Base-by-base conservation (phyloP, 2,329 filamentous ascomycete genomes). In the Botrytis sinoallii region DNA sequence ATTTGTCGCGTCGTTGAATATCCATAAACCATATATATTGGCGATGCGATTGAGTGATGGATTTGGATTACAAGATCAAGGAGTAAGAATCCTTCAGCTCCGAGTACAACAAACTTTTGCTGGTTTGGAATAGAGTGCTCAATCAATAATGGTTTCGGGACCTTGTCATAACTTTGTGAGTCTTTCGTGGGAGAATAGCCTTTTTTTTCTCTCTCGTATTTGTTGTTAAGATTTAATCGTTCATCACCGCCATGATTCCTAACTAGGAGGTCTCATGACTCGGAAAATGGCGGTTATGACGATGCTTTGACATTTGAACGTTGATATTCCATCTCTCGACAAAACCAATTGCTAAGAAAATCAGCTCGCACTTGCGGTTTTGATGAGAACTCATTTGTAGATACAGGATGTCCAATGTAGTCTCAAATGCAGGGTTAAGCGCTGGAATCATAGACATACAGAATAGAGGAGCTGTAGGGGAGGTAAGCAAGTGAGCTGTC, bases 401-500 rank as follows among this genome's bases (percentile, higher is more conserved):
- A 18, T 57, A 29, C 3, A 18, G 14, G n/a, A 8, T 18, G 3
- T 57, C n/a, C n/a, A 29, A 44, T 14, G 4, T 7, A 9, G 7
- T 38, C 16, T 63, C 14, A 10, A 18, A 40, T 40, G 32, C 60
- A 40, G 14, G 3, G n/a, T 22, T 63, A 40, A 35, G 25, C 46
- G 22, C 9, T 40, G 42, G 29, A 32, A 38, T 20, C 5, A 12
- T 52, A 22, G 25, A 38, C 18, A 55, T 29, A 8, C 52, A 55
- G n/a, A 55, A 25, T 18, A 29, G 35, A 66, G 22, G 42, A 48
- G 42, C 20, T 48, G 63, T 40, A 61, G 40, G 64, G 42, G 35
- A 40, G 38, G 63, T 40, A 40, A 63, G 64, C 9, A 52, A n/a
- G 18, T 67, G 65, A 40, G 65, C 38, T 67, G 65, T 52, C 65